Conservation (phyloP, 352 stramenopile species). For the Phytophthora citrophthora region DNA sequence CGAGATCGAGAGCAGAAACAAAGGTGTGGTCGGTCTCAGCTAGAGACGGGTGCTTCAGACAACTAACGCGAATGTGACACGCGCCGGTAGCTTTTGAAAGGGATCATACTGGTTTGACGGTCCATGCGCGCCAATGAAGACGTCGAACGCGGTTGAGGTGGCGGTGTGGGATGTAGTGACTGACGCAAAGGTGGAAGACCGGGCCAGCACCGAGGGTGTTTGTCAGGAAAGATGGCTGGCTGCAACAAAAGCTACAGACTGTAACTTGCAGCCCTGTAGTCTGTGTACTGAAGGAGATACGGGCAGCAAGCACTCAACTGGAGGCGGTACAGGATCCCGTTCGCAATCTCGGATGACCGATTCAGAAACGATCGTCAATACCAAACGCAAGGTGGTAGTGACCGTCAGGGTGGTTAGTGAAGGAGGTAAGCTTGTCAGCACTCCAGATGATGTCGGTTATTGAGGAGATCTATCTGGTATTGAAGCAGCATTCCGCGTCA, state of each 20-base stretch:
- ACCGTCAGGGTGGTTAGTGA: no score
- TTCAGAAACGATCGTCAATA: no score
- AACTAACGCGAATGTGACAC: constrained; percentile 26
- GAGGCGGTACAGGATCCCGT: no score
- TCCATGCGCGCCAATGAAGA: constrained; percentile 1
- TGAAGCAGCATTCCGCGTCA: no score
- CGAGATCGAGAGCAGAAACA: background rate
- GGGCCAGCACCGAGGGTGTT: background rate
- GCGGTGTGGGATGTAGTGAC: constrained; percentile 2
- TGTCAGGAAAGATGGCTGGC: background rate
- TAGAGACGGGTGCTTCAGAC: constrained; percentile 2
- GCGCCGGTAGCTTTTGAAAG: constrained; percentile 9
- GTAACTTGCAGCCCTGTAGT: background rate
- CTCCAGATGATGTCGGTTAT: no score
- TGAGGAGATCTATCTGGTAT: no score
- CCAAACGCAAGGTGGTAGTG: no score
- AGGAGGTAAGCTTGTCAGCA: no score
- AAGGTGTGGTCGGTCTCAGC: background rate
- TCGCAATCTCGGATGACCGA: no score
- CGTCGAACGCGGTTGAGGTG: constrained; percentile 8
- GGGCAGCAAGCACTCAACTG: background rate
- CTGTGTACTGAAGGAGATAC: background rate
- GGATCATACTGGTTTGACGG: constrained; percentile 1
- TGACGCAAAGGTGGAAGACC: background rate
- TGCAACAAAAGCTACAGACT: background rate